Conservation (phyloP, 139 green algal genomes). For the Picochlorum sp. region DNA sequence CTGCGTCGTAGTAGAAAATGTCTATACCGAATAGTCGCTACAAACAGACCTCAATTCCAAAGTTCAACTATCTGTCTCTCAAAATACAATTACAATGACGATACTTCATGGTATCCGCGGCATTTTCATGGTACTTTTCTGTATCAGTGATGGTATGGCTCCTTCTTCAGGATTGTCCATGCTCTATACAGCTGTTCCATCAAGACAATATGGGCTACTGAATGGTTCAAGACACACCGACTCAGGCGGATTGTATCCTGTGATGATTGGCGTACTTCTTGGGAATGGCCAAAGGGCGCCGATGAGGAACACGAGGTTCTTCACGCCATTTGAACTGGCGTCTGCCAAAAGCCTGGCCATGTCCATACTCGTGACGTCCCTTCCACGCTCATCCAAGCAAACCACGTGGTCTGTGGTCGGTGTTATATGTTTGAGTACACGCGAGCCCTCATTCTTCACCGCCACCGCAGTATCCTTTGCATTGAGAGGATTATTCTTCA, state of each 20-base stretch:
- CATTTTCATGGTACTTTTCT: too few species aligned
- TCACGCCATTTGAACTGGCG: constrained; percentile 25
- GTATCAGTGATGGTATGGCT: constrained; percentile 76
- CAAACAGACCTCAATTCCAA: too few species aligned
- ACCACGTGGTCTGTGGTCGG: constrained; percentile 39
- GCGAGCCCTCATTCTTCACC: constrained; percentile 24
- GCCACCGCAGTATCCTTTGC: constrained; percentile 26
- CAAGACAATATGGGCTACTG: constrained; percentile 74
- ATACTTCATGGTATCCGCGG: too few species aligned
- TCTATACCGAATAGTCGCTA: too few species aligned
- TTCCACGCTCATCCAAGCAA: constrained; percentile 59
- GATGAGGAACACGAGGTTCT: constrained; percentile 51
- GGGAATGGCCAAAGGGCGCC: constrained; percentile 67
- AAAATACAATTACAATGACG: too few species aligned
- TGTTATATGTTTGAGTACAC: constrained; percentile 38
- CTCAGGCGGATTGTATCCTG: constrained; percentile 47
- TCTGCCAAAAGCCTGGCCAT: constrained; percentile 50
- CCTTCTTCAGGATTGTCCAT: constrained; percentile 66
- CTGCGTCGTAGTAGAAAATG: too few species aligned
- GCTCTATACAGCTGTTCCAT: constrained; percentile 80
- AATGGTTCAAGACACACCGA: constrained; percentile 76
- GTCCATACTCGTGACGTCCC: constrained; percentile 35
- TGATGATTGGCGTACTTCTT: constrained; percentile 36
- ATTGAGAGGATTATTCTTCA: constrained; percentile 58
- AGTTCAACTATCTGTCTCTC: too few species aligned